Evolutionary conservation across 139 green algal genomes (phyloP).

Genomic region (Parachlorella kessleri): DNA sequence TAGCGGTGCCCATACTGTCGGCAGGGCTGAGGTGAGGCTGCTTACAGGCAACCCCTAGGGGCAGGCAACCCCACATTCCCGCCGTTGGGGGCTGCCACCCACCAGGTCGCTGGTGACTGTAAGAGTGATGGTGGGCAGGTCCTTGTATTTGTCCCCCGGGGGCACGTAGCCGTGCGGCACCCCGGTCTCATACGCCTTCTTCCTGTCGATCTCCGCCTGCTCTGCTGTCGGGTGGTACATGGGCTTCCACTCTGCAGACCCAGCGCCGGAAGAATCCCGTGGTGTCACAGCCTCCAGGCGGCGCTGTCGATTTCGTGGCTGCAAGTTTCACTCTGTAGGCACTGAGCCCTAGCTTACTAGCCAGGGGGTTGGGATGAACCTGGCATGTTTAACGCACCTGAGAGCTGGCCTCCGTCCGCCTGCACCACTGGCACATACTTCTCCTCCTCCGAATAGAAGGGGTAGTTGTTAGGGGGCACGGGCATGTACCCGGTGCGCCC

Average conservation of each 20-base stretch:
- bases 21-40: too few relatives aligned
- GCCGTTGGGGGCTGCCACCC: too few relatives aligned
- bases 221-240: slow-evolving; percentile 87
- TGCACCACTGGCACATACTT: slow-evolving; percentile 84
- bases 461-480: slow-evolving; percentile 92
- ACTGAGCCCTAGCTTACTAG: too few relatives aligned
- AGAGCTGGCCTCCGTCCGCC: slow-evolving; percentile 85
- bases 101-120: slow-evolving; percentile 78
- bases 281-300: too few relatives aligned
- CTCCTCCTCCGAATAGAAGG: slow-evolving; percentile 84
- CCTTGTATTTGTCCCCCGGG: slow-evolving; percentile 63
- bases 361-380: too few relatives aligned
- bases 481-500: slow-evolving; percentile 75
- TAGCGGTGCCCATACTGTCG: too few relatives aligned
- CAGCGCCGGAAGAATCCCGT: too few relatives aligned
- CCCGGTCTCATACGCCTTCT: slow-evolving; percentile 68
- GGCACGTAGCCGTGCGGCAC: slow-evolving; percentile 86
- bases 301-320: too few relatives aligned
- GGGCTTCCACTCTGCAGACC: slow-evolving; percentile 78
- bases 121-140: slow-evolving; percentile 68
- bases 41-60: too few relatives aligned
- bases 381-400: slow-evolving; percentile 71
- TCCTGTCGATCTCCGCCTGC: slow-evolving; percentile 78
- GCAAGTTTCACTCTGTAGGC: too few relatives aligned
- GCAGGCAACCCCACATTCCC: too few relatives aligned